phyloP scores from a whole-genome alignment of 108 stramenopile species.

The Pseudonitzschia multistriata region DNA sequence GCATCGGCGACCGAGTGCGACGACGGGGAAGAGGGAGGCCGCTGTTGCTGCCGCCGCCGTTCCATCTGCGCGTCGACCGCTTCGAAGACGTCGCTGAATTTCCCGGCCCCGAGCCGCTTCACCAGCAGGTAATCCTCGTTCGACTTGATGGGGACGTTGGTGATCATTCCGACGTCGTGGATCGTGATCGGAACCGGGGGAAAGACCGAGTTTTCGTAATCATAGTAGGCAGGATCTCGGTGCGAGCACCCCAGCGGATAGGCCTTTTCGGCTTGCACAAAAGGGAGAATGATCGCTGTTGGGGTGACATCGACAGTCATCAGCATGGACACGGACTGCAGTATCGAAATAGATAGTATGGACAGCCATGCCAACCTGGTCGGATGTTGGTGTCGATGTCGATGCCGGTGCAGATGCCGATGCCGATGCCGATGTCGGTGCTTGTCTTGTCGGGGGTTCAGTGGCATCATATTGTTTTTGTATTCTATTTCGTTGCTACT shows the following conservation, averaged over 20 bases:
- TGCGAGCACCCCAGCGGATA: conserved; percentile 57
- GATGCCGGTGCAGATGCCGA: too few species aligned
- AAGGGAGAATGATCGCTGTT: not conserved
- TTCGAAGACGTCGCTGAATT: conserved; percentile 87
- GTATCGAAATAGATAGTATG: not conserved
- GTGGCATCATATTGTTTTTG: too few species aligned
- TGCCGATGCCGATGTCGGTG: too few species aligned
- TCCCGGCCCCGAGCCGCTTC: conserved; percentile 78
- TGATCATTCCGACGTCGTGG: not conserved
- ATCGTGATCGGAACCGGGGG: conserved; percentile 29
- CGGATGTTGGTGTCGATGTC: not conserved
- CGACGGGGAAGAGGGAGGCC: not conserved
- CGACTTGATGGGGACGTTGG: conserved; percentile 30
- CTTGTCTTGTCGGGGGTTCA: not conserved
- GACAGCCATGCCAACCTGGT: not conserved
- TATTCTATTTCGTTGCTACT: too few species aligned
- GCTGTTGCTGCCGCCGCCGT: not conserved
- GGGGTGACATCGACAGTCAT: not conserved
- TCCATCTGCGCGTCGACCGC: conserved; percentile 46
- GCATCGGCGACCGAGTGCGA: not conserved
- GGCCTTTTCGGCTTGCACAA: conserved; percentile 30
- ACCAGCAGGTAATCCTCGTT: conserved; percentile 49
- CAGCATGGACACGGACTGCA: not conserved
- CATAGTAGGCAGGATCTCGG: conserved; percentile 46
- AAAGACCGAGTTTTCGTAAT: conserved; percentile 47